Evolutionary conservation across 2,329 filamentous ascomycete species (phyloP).

Genomic region (Chrysoporthe puriensis): DNA sequence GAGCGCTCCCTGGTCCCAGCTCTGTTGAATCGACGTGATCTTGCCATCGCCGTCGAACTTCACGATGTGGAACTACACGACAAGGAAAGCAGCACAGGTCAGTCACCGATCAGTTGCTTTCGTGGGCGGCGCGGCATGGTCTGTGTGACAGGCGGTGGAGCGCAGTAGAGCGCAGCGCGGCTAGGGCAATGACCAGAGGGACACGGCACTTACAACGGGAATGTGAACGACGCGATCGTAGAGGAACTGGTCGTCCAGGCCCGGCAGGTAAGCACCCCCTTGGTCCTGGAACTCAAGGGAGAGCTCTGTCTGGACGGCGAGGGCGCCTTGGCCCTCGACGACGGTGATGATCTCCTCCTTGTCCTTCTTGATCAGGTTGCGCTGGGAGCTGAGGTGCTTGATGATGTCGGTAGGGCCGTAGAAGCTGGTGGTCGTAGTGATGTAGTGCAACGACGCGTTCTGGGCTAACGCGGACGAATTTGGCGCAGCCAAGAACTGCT

Average conservation of each 20-base stretch:
- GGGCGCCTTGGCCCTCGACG: constrained; percentile 70
- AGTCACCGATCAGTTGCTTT: not conserved
- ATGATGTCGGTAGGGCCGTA: constrained; percentile 74
- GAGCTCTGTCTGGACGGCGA: constrained; percentile 81
- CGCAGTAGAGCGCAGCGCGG: not conserved
- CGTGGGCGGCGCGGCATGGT: not conserved
- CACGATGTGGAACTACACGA: constrained; percentile 78
- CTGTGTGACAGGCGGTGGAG: constrained; percentile 4
- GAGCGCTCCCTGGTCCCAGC: constrained; percentile 93
- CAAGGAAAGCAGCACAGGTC: not conserved
- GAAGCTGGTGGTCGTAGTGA: constrained; percentile 82
- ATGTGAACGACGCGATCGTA: constrained; percentile 79
- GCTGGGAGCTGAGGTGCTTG: constrained; percentile 75
- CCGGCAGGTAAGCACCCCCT: constrained; percentile 85
- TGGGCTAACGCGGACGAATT: constrained; percentile 65
- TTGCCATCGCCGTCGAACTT: constrained; percentile 76
- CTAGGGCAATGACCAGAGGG: not conserved
- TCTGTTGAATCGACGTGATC: constrained; percentile 84
- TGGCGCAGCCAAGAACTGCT: constrained; percentile 72
- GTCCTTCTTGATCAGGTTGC: constrained; percentile 80
- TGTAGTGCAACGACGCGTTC: constrained; percentile 79
- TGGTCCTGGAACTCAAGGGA: constrained; percentile 78
- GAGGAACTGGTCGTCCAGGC: constrained; percentile 92
- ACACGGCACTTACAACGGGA: constrained; percentile 69
- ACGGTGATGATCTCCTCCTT: constrained; percentile 74